Base-by-base conservation (phyloP, 257 asterid species). In the Paraleonurus japonicus region DNA sequence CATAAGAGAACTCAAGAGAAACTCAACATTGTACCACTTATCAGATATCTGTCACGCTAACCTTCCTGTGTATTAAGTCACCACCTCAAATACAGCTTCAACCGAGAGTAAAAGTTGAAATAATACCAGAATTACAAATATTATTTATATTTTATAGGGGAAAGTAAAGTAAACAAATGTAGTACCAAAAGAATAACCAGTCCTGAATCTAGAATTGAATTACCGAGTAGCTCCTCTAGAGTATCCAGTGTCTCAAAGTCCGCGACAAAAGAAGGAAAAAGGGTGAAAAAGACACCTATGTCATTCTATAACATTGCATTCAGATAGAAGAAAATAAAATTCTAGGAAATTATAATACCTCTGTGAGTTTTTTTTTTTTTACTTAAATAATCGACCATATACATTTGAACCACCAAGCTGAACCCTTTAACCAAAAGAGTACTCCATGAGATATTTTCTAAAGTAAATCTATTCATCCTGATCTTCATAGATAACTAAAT, bases 151-250 rank as follows among this genome's bases (percentile, higher is more conserved):
- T n/a, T 30, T 9, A 45, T 28, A 35, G 37, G 55, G 50, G 43
- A 26, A 37, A 9, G 6, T n/a, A 55, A 50, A 16, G n/a, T 35
- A 55, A 60, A 62, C 7, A 58, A 32, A 65, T 28, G 60, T 67
- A 61, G 48, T 58, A 28, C 26, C 62, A 62, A 11, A 48, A 20
- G 54, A 27, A 69, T 17, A 54, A 39, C 13, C 37, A 58, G 2
- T 35, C 28, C 12, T 20, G 62, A 17, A 61, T 61, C 67, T 41
- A 48, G 61, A 74, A 55, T 16, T 70, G 45, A 70, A 70, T 30
- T 59, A 43, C 75, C 39, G 67, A 61, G 76, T 48, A 48, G 54
- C 65, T 69, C 70, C 71, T 62, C 57, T 12, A 11, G 22, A 23
- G 43, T 37, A 30, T 6, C 27, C 47, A 58, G 32, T 10, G 65